Percentiles rank a stretch among this genome's conserved stretches.
phyloP scores from a whole-genome alignment of 2,329 filamentous ascomycete genomes.

The Mollisia scopiformis region DNA sequence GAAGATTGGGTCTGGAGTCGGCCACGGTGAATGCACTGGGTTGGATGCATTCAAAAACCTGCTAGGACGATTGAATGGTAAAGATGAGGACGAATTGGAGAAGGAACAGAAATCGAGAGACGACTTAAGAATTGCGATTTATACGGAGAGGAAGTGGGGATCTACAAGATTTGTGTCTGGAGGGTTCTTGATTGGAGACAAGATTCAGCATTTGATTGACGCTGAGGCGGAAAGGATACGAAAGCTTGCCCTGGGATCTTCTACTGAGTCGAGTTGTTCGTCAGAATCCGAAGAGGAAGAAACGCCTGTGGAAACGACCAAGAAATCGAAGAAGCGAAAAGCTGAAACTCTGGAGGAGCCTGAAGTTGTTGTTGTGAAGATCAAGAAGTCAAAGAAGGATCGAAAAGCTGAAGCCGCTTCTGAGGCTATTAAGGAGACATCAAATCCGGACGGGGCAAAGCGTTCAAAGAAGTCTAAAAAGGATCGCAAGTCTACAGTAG shows the following conservation, averaged over 20 bases:
- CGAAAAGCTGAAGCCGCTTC: constrained; percentile 12
- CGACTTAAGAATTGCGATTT: constrained; percentile 72
- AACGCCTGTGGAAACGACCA: constrained; percentile 28
- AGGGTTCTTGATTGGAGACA: constrained; percentile 68
- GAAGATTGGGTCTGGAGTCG: constrained; percentile 67
- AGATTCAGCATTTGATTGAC: constrained; percentile 51
- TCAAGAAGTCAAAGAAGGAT: constrained; percentile 38
- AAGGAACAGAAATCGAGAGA: constrained; percentile 70
- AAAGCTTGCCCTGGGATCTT: constrained; percentile 28
- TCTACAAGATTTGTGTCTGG: constrained; percentile 84
- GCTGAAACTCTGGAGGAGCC: constrained; percentile 25
- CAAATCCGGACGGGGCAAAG: constrained; percentile 26
- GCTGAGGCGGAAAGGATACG: constrained; percentile 38
- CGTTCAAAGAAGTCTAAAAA: constrained; percentile 38
- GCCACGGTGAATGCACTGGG: constrained; percentile 76
- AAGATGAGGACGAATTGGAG: constrained; percentile 72
- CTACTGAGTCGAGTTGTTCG: constrained; percentile 19
- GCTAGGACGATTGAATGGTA: constrained; percentile 87
- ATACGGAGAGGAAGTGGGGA: constrained; percentile 76
- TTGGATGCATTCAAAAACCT: constrained; percentile 86
- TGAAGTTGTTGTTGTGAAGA: constrained; percentile 24
- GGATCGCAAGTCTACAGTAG: constrained; percentile 21
- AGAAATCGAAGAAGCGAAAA: constrained; percentile 40
- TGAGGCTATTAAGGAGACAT: constrained; percentile 3
- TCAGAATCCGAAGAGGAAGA: constrained; percentile 21